Conservation (phyloP, 192 early-diverging fungal species). For the Haplosporangium gracile region DNA sequence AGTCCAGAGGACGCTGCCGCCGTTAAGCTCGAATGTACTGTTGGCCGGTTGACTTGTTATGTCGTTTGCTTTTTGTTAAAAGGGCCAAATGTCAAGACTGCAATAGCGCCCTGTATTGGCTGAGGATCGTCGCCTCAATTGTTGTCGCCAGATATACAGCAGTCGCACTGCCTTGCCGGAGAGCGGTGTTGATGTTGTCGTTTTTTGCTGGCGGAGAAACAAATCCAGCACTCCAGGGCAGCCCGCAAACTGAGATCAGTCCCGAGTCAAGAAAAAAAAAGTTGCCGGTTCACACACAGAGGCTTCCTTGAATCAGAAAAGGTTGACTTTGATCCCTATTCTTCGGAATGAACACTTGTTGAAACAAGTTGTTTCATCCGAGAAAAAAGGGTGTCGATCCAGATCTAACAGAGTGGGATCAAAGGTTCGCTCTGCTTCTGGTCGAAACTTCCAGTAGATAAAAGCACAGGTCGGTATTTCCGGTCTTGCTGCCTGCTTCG, state of each 20-base stretch:
- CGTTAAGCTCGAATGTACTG: too few species aligned
- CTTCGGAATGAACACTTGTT: neutral
- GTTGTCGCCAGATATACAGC: too few species aligned
- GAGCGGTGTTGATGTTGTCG: too few species aligned
- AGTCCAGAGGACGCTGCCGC: too few species aligned
- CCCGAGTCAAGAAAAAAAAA: neutral
- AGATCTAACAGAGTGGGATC: constrained; percentile 16
- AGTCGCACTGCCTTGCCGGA: too few species aligned
- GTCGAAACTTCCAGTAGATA: neutral
- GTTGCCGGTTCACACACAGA: neutral
- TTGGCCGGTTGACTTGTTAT: too few species aligned
- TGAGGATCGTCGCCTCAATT: too few species aligned
- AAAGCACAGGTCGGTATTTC: neutral
- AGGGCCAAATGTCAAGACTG: too few species aligned
- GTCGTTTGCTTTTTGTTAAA: too few species aligned
- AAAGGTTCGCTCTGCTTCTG: constrained; percentile 9
- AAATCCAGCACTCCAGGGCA: neutral
- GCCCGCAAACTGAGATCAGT: neutral
- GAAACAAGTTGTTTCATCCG: neutral
- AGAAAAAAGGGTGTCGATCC: neutral
- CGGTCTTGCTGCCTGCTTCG: neutral
- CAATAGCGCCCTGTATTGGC: too few species aligned
- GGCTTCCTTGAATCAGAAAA: neutral
- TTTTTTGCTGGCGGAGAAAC: neutral
- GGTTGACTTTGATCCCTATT: neutral